A percentile compares a stretch with the other conserved stretches of the same genome.
Evolutionary conservation across 306 rosid genomes (phyloP).

Genomic region (Cucurbita moschata): DNA sequence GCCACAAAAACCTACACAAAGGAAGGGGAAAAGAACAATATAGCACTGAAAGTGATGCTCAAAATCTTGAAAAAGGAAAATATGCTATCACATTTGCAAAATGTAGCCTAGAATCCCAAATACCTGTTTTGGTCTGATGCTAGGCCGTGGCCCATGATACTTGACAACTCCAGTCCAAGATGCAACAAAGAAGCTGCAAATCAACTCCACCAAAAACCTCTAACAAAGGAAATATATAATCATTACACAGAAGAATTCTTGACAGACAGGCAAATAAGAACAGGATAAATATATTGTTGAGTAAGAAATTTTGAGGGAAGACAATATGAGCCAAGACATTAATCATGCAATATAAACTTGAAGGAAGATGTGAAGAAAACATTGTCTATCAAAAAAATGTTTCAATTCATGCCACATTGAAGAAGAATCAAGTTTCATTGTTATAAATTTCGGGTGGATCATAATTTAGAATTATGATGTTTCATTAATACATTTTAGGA

Average conservation of each 20-base stretch:
- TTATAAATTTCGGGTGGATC: no score
- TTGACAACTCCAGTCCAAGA: conserved; percentile 99
- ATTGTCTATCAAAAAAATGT: no score
- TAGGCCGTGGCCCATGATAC: conserved; percentile 96
- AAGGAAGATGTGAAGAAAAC: no score
- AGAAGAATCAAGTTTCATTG: no score
- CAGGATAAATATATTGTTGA: not conserved
- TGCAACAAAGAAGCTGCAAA: conserved; percentile 94
- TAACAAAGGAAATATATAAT: conserved; percentile 12
- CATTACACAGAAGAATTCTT: not conserved
- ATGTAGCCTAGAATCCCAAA: not conserved
- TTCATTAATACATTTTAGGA: no score
- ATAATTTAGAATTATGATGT: no score
- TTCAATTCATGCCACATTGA: no score
- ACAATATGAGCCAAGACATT: no score
- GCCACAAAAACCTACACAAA: conserved; percentile 81
- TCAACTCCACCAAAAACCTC: conserved; percentile 88
- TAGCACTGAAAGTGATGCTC: conserved; percentile 3
- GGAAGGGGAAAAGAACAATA: conserved; percentile 7
- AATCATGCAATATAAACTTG: no score
- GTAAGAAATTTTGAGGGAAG: not conserved
- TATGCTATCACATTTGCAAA: not conserved
- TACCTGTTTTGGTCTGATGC: conserved; percentile 83
- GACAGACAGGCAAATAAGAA: not conserved
- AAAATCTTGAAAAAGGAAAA: conserved; percentile 1